Base-by-base conservation (phyloP, 2,329 filamentous ascomycete genomes). In the Chrysoporthe cubensis region DNA sequence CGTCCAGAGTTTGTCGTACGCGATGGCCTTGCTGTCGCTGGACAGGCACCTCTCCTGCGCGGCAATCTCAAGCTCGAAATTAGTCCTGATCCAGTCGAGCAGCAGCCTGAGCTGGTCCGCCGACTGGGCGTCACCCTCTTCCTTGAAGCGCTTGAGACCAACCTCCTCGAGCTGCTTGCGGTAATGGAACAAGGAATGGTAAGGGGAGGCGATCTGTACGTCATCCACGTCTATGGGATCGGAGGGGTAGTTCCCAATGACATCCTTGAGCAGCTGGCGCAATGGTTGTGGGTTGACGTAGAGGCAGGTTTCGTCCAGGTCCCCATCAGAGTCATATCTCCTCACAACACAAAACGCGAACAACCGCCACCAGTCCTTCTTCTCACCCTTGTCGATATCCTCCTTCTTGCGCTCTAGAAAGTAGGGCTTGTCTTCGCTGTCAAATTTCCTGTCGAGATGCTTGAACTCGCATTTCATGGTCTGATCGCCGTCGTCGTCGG, bases 391-490 rank as follows among this genome's bases (percentile, higher is more conserved):
- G 43, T 72, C 71, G 54, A 71, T 73, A 50, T 72, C 75, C 46
- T 71, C 76, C 59, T 75, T 73, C 61, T 73, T 73, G 16, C 75
- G 74, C 67, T 78, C 77, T 40, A 71, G 69, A 59, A 77, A 72
- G 56, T 74, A 75, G 9, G 65, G 65, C 21, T 71, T 71, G 6
- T 74, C 73, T 66, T 76, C 73, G 46, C 72, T 72, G 59, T 75
- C 76, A 65, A 72, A 75, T 32, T 74, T 75, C 59, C 73, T 75
- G 59, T 78, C 76, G 18, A 78, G 74, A 60, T 78, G 74, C 67
- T 77, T 77, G 64, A 78, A 72, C 64, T 76, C 73, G 21, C 71
- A 60, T 43, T 72, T 73, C 74, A 75, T 75, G 26, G 73, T 73
- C 11, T 73, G 71, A 57, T 74, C 70, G 43, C 74, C 69, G 52